phyloP scores from a whole-genome alignment of 345 rosid species.

The rapeseed (Brassica napus) region DNA sequence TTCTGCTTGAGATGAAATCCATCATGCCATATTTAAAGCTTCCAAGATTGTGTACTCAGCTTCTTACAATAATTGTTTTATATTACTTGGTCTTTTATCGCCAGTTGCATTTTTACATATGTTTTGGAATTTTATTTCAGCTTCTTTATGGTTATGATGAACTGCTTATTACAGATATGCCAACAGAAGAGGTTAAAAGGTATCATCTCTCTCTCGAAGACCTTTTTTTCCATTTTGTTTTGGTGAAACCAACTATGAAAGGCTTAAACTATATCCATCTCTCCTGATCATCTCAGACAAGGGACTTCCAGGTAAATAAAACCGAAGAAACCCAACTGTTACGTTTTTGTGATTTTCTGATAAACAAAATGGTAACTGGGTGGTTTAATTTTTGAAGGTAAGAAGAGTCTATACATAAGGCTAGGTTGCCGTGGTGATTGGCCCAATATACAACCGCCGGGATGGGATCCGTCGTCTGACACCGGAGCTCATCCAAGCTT shows the following conservation, averaged over 20 bases:
- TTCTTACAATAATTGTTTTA: conserved; percentile 1
- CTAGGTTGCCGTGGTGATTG: conserved; percentile 84
- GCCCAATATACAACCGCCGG: conserved; percentile 82
- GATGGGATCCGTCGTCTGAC: conserved; percentile 70
- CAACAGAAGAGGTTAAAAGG: too few species aligned
- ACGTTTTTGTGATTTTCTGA: too few species aligned
- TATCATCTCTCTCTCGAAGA: too few species aligned
- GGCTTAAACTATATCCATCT: too few species aligned
- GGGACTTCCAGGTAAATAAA: too few species aligned
- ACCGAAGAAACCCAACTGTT: too few species aligned
- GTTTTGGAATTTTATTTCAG: conserved; percentile 40
- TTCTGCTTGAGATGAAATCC: conserved; percentile 73
- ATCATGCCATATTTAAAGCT: conserved; percentile 68
- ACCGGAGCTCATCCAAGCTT: conserved; percentile 25
- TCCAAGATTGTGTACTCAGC: conserved; percentile 60
- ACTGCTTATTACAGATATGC: conserved; percentile 65
- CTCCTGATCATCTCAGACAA: too few species aligned
- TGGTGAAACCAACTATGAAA: too few species aligned
- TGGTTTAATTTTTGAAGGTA: conserved; percentile 43
- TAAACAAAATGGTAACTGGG: background rate
- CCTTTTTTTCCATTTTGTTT: too few species aligned
- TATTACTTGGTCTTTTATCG: background rate
- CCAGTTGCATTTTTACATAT: background rate
- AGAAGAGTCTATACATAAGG: conserved; percentile 85
- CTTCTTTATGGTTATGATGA: conserved; percentile 77